Base-by-base conservation (phyloP, 345 rosid genomes). In the Clausena lansium region DNA sequence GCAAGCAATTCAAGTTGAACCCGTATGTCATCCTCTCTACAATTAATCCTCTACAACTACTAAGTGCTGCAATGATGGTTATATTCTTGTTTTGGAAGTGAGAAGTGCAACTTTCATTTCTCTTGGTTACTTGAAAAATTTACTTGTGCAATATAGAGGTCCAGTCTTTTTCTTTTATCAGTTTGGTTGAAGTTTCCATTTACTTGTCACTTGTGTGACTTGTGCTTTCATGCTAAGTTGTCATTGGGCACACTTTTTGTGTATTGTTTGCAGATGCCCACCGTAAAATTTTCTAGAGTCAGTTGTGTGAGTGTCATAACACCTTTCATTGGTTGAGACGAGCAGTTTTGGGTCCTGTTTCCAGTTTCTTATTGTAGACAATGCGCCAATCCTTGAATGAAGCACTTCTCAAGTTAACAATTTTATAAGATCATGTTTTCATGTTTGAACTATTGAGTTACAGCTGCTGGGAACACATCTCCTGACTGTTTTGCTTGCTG, bases 1-100 rank as follows among this genome's bases (percentile, higher is more conserved):
- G 99, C 99, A 97, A 91, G 93, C 98, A 62, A 86, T 97, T 83
- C 99, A 97, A 92, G 95, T 94, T 78, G 96, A 97, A 70, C 83
- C 97, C 8, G 99, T 97, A 93, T 58, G 92, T 80, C 78, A n/a
- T 77, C 69, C 54, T 77, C 57, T 41, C 72, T 67, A 35, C 58
- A 14, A 32, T 35, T 30, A 64, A 47, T 55, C 15, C 68, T 60
- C 30, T 60, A 59, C 24, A 79, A 41, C 28, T 72, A 17, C 45
- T 47, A 27, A 11, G 59, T 60, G 62, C 27, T 61, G 36, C 41
- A 35, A 32, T 75, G 57, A 24, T 71, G 59, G 9, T 22, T 30
- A 38, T 66, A 36, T 62, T 62, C 17, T 61, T 77, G 30, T 66
- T 71, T 66, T 39, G 25, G 69, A 67, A 19, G 32, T 11, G 22